Conservation (phyloP, 2,329 filamentous ascomycete species). For the Penicillium sp. region DNA sequence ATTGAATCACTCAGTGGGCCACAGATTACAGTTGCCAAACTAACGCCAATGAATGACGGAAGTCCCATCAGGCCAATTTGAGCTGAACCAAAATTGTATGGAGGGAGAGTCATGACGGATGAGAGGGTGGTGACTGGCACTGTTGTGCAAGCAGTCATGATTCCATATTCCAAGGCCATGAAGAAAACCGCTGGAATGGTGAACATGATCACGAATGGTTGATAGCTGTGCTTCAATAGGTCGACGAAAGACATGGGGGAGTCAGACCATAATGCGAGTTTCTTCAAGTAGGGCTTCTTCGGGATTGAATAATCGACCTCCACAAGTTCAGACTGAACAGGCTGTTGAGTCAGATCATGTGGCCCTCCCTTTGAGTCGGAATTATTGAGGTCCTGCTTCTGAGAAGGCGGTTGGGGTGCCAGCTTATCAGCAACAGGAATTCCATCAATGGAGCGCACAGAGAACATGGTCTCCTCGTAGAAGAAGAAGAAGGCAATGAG, state of each 20-base stretch:
- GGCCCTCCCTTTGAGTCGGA: not conserved
- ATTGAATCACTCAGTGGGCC: conserved; percentile 45
- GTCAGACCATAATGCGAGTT: conserved; percentile 41
- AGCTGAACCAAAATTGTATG: conserved; percentile 47
- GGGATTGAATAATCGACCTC: conserved; percentile 20
- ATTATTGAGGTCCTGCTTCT: conserved; percentile 7
- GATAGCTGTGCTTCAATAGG: conserved; percentile 32
- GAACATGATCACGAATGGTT: conserved; percentile 37
- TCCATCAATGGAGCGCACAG: conserved; percentile 5
- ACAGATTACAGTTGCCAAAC: conserved; percentile 38
- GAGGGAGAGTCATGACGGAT: conserved; percentile 41
- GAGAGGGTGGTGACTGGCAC: conserved; percentile 45
- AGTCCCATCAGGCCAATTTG: conserved; percentile 48
- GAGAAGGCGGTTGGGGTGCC: not conserved
- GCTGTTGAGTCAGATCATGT: not conserved
- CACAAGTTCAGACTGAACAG: not conserved
- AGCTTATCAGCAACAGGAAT: not conserved
- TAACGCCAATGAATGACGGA: conserved; percentile 46
- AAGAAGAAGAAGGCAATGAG: conserved; percentile 48
- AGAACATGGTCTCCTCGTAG: conserved; percentile 49
- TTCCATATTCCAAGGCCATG: conserved; percentile 45
- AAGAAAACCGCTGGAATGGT: conserved; percentile 56
- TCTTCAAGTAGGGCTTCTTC: conserved; percentile 43
- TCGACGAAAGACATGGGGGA: conserved; percentile 16
- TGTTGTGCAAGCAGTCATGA: conserved; percentile 43